Percentiles rank a stretch among this genome's conserved stretches.
Evolutionary conservation across 2,329 filamentous ascomycete species (phyloP).

Genomic region (Thermothelomyces thermophilus): DNA sequence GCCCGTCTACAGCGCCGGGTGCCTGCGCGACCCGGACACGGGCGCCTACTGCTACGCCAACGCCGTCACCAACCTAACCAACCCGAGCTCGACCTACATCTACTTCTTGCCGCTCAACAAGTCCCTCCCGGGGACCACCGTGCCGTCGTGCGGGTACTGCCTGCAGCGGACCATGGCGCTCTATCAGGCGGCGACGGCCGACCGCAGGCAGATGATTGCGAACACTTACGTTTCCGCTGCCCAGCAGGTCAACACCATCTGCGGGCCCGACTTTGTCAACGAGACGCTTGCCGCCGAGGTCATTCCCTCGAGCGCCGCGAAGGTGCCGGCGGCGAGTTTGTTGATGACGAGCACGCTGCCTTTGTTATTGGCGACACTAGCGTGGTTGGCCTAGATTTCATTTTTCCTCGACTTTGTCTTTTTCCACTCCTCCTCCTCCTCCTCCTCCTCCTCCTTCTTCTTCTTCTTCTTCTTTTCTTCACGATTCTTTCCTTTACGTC

Average conservation of each 20-base stretch:
- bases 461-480: no score
- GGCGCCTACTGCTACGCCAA: conserved; percentile 75
- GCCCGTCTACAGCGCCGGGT: conserved; percentile 72
- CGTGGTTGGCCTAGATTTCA: conserved; percentile 3
- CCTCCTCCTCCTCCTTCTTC: no score
- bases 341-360: neutral
- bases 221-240: conserved; percentile 67
- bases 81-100: conserved; percentile 66
- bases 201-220: conserved; percentile 60
- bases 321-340: neutral
- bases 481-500: neutral
- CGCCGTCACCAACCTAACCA: conserved; percentile 69
- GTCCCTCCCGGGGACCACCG: conserved; percentile 56
- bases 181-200: conserved; percentile 62
- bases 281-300: conserved; percentile 40
- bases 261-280: conserved; percentile 53
- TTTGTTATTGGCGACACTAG: neutral
- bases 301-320: conserved; percentile 19
- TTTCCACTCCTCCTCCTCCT: no score
- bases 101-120: conserved; percentile 82
- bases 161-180: conserved; percentile 75
- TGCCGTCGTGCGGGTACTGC: conserved; percentile 71
- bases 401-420: neutral
- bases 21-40: conserved; percentile 60
- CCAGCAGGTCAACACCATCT: conserved; percentile 61